phyloP scores from a whole-genome alignment of 768 basidiomycete species.

The Pleurotus pulmonarius region DNA sequence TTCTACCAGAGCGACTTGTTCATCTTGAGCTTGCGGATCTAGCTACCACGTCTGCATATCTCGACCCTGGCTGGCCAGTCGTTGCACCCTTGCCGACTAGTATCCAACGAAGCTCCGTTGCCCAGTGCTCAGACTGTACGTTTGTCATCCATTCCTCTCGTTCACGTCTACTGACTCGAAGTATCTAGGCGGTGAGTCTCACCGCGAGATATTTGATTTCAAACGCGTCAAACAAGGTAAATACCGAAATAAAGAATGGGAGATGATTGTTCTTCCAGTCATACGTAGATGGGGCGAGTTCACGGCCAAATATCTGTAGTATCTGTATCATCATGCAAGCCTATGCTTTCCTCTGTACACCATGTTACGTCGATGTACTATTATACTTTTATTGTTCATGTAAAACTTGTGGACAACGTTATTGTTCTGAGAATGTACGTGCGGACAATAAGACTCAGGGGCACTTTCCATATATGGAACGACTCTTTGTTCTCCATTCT shows the following conservation, averaged over 20 bases:
- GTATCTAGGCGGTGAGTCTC: not conserved
- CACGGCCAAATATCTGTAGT: not conserved
- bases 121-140: not conserved
- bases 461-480: not conserved
- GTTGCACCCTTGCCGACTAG: not conserved
- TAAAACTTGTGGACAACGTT: not conserved
- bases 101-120: not conserved
- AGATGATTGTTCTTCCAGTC: conserved; percentile 12
- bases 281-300: conserved; percentile 12
- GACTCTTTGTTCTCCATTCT: no score
- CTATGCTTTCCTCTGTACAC: not conserved
- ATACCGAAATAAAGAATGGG: conserved; percentile 11
- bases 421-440: no score
- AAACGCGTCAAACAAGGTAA: not conserved
- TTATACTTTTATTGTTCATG: not conserved
- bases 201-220: conserved; percentile 4
- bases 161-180: not conserved
- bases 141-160: not conserved
- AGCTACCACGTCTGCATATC: conserved; percentile 52
- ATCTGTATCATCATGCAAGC: not conserved
- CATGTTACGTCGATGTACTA: not conserved
- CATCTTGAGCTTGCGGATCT: conserved; percentile 80
- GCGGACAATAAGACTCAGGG: not conserved
- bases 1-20: conserved; percentile 59
- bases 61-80: conserved; percentile 44